Evolutionary conservation across 805 yeast genomes (phyloP), one percentile per base, ranked within the genome.

Genomic region (Cyberlindnera maclurae): DNA sequence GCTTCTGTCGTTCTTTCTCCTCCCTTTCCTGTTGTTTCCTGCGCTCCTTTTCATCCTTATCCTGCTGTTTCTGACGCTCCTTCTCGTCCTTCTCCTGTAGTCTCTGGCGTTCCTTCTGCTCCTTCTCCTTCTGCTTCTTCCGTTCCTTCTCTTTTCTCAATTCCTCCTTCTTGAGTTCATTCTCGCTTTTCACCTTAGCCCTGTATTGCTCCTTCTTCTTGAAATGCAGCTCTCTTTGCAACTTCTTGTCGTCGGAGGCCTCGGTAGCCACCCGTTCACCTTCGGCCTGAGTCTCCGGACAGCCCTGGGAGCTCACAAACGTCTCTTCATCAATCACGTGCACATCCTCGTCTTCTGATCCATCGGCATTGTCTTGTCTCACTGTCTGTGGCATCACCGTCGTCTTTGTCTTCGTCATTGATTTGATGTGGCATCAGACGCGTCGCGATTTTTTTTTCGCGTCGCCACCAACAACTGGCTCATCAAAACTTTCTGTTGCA

Each of bases 1-100:
- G 29, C 60, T 57, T 42, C 31, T 52, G 27, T 20, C 29, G 28
- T 26, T 29, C 31, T 15, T 20, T 18, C 27, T 29, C 31, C 11
- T 31, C 24, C 33, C 27, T 36, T 31, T 33, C 29, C 24, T 34
- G 55, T 15, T 45, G 49, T 29, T 47, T 52, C 50, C 57, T 40
- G 40, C 50, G 38, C 22, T 41, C 32, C 31, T 40, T 41, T 39
- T 52, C 37, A 39, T 47, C 37, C 45, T 54, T 36, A 43, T 45
- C 41, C 40, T 48, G 41, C 30, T 42, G 46, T 26, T 50, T 49
- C 51, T 41, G 48, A 33, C 41, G 51, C 37, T 52, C 47, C 43
- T 46, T 38, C 36, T 44, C 43, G 48, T 61, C 55, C 45, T 52
- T 31, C 60, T 62, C 63, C 44, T 39, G 36, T 59, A 59, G 46